Base-by-base conservation (phyloP, 2,329 filamentous ascomycete species). In the Trichoderma arundinaceum region DNA sequence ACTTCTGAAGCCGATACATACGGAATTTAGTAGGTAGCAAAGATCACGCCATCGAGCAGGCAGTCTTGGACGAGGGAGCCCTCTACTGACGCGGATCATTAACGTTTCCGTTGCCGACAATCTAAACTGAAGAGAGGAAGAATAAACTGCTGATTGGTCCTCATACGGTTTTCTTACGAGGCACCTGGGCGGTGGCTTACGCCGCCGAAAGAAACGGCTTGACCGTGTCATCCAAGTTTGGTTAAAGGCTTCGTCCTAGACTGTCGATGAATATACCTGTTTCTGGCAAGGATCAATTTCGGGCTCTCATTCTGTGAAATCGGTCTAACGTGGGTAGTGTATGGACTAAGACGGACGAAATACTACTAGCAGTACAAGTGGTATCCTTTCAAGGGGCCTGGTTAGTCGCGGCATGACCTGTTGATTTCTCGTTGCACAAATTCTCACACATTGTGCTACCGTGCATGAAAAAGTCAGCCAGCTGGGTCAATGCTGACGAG, bases 251-350 rank as follows among this genome's bases (percentile, higher is more conserved):
- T 28, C 22, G 22, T 3, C 22, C 22, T 49, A 22, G 41, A 22
- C 33, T 12, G 5, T 49, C 57, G 57, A 44, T 10, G 8, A 39
- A 60, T 60, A 60, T 28, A 19, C 33, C 57, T 10, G 5, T 60
- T 60, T 39, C 10, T 12, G 17, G 57, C 7, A 39, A 22, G n/a
- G 48, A 33, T 17, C 17, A 22, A 38, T 17, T 17, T 28, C 9
- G 28, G 7, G 32, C 13, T 48, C 39, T 44, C 22, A 33, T n/a
- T 28, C 3, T 12, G 22, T 4, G 12, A 39, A 39, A 35, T 48
- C n/a, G 35, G 33, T 22, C 57, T 10, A 48, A 13, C 49, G 7
- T 12, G 35, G 44, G 13, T 19, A 17, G 17, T 41, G 38, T 17
- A n/a, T 32, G 19, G 35, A 9, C 8, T 56, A 43, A n/a, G 12